These are phyloP conservation scores for Coix lacrymajobi DNA, from an alignment of 176 grass and related monocot species.

Conservation along the genomic window DNA sequence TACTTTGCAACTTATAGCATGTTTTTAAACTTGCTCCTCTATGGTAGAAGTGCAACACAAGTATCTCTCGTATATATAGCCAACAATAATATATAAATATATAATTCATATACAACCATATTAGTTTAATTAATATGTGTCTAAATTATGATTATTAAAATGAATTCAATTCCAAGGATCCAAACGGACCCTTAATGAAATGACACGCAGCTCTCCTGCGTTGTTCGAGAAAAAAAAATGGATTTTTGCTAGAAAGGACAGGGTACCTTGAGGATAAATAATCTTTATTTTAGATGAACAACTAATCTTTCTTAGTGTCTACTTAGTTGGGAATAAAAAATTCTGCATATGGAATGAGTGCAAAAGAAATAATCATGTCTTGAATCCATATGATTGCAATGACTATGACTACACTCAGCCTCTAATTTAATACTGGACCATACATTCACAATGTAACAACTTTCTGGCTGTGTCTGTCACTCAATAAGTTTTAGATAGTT, in stretches of 20 bases:
- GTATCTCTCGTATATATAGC: too few relatives aligned
- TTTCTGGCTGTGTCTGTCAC: not conserved
- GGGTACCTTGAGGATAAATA: not conserved
- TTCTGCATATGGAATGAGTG: not conserved
- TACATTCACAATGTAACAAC: not conserved
- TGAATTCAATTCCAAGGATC: too few relatives aligned
- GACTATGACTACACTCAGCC: not conserved
- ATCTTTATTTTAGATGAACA: not conserved
- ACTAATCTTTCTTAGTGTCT: constrained; percentile 9
- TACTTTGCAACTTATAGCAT: too few relatives aligned
- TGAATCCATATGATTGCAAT: not conserved
- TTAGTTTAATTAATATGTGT: too few relatives aligned
- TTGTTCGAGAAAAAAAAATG: not conserved
- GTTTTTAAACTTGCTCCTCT: too few relatives aligned
- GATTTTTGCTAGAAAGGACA: not conserved
- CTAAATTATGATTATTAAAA: too few relatives aligned
- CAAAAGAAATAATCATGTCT: not conserved
- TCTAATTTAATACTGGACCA: not conserved
- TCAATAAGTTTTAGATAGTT: not conserved
- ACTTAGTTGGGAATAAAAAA: not conserved
- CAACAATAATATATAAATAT: too few relatives aligned
- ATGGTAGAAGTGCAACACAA: too few relatives aligned
- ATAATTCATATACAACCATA: too few relatives aligned
- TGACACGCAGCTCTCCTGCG: too few relatives aligned
- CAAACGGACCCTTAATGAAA: too few relatives aligned